Conservation (phyloP, 106 monocot genomes). For the Acorus calamus region DNA sequence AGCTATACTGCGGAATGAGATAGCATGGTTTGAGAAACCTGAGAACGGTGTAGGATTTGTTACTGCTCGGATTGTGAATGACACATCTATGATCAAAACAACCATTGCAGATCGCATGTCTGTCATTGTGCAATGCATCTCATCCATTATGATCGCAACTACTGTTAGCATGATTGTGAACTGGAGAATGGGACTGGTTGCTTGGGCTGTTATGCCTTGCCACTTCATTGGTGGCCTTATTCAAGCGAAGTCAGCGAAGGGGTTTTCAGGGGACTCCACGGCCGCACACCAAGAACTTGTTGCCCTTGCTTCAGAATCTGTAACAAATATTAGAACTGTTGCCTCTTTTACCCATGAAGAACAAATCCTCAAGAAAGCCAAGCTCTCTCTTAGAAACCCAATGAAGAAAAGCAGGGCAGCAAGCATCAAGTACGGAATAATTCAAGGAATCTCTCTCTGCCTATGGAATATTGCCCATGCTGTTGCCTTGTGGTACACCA, state of each 20-base stretch:
- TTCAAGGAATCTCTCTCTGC: slow-evolving; percentile 38
- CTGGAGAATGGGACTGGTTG: slow-evolving; percentile 42
- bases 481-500: slow-evolving; percentile 42
- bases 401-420: slow-evolving; percentile 20
- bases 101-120: slow-evolving; percentile 46
- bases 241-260: slow-evolving; percentile 42
- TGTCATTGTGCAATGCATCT: slow-evolving; percentile 40
- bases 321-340: slow-evolving; percentile 41
- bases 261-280: slow-evolving; percentile 28
- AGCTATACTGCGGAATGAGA: slow-evolving; percentile 34
- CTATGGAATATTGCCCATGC: slow-evolving; percentile 46
- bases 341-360: slow-evolving; percentile 40
- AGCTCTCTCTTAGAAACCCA: slow-evolving; percentile 17
- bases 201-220: slow-evolving; percentile 50
- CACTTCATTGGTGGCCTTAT: slow-evolving; percentile 42
- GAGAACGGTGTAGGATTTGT: slow-evolving; percentile 30
- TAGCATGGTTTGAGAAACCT: slow-evolving; percentile 45
- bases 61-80: slow-evolving; percentile 26
- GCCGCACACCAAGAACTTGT: slow-evolving; percentile 19
- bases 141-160: slow-evolving; percentile 42
- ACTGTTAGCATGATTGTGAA: slow-evolving; percentile 28
- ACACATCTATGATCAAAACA: slow-evolving; percentile 36
- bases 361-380: slow-evolving; percentile 27
- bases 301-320: slow-evolving; percentile 31
- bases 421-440: slow-evolving; percentile 34